These are phyloP conservation scores for Myriosclerotinia curreyana DNA, from an alignment of 2,329 filamentous ascomycete genomes.

Conservation along the genomic window DNA sequence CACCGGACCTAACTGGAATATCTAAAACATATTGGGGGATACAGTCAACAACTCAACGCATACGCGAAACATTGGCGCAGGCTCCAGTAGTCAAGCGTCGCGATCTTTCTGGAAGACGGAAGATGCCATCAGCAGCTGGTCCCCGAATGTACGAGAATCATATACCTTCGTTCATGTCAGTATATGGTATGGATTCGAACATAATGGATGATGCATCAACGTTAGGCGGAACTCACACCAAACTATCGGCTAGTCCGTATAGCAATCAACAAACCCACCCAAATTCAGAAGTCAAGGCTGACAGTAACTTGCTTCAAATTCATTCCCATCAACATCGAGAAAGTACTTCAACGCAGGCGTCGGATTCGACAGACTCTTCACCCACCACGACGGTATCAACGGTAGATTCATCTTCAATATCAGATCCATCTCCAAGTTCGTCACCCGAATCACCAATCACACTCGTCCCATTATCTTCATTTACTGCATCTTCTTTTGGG, in stretches of 20 bases:
- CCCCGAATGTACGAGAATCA: conserved; percentile 64
- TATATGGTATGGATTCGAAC: conserved; percentile 61
- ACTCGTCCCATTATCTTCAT: conserved; percentile 67
- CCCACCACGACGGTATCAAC: conserved; percentile 93
- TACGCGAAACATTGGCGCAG: conserved; percentile 23
- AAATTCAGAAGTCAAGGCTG: conserved; percentile 20
- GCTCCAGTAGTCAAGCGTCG: conserved; percentile 26
- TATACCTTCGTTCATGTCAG: conserved; percentile 74
- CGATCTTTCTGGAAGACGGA: conserved; percentile 33
- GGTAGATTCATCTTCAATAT: conserved; percentile 84
- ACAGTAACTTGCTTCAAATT: conserved; percentile 30
- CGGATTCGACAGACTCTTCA: conserved; percentile 87
- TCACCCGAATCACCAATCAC: conserved; percentile 87
- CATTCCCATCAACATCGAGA: conserved; percentile 64
- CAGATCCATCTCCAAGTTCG: conserved; percentile 85
- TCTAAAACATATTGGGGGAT: conserved; percentile 17
- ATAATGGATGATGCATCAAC: conserved; percentile 33
- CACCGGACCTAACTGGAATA: conserved; percentile 26
- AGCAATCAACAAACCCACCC: conserved; percentile 23
- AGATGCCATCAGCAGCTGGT: conserved; percentile 61
- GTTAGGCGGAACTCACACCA: conserved; percentile 27
- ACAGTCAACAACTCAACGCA: conserved; percentile 5
- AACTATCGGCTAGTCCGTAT: conserved; percentile 29
- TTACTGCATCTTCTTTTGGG: conserved; percentile 57
- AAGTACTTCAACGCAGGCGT: conserved; percentile 73